Evolutionary conservation across 2,329 filamentous ascomycete genomes (phyloP).

Genomic region (Sclerotinia trifoliorum): DNA sequence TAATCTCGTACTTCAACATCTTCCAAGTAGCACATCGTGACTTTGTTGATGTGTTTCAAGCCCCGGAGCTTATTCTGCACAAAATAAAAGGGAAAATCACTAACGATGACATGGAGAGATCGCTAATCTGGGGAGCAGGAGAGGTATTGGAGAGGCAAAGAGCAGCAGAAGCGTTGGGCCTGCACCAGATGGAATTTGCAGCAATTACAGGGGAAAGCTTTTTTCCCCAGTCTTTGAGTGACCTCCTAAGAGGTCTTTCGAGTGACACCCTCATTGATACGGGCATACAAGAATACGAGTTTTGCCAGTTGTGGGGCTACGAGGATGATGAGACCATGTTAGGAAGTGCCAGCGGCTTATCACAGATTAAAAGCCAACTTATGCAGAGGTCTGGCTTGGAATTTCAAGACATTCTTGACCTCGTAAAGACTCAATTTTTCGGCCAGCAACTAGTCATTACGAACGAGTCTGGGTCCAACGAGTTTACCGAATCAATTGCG

Average conservation of each 20-base stretch:
- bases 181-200: conserved; percentile 1
- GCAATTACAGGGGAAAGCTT: background rate
- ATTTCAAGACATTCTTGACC: background rate
- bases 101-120: background rate
- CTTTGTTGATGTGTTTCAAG: background rate
- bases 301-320: background rate
- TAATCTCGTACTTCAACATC: background rate
- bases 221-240: background rate
- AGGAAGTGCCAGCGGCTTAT: background rate
- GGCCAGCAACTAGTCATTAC: background rate
- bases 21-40: background rate
- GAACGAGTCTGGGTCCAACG: background rate
- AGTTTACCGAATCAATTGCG: background rate
- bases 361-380: background rate
- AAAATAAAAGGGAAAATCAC: background rate
- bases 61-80: background rate
- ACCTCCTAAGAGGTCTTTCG: background rate
- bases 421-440: background rate
- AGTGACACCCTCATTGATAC: background rate
- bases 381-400: background rate
- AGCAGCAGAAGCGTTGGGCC: background rate
- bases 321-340: background rate
- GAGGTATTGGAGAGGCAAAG: background rate
- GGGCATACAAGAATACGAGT: background rate
- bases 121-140: background rate